Evolutionary conservation across 2,329 filamentous ascomycete genomes (phyloP), one percentile per base, ranked within the genome.

Genomic region (Nakataea oryzae): DNA sequence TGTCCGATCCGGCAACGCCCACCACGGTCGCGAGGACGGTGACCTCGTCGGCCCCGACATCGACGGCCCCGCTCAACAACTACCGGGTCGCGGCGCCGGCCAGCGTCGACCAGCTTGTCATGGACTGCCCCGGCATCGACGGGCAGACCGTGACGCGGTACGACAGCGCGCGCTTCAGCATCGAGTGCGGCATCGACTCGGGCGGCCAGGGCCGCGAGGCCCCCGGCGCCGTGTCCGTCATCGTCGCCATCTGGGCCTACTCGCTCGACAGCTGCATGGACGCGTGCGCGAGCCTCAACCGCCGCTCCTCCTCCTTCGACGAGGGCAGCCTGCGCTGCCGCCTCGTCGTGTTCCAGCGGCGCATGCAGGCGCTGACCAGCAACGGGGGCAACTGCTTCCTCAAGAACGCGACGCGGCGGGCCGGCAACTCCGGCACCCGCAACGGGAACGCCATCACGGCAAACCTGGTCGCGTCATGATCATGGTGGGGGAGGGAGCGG

Each of bases 311-410:
- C 58, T 34, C 21, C 24, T 28, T 8, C n/a, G 14, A 12, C 3
- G 26, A n/a, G 26, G 41, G 41, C n/a, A 30, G 30, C 41, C 26
- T 59, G 34, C 47, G 24, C 26, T 59, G 58, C 58, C 14, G 34
- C 34, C 58, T 59, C 14, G 58, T 59, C 41, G 58, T 59, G 2
- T 59, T 59, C 41, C 34, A 32, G 26, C 3, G 14, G 13, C 26
- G 17, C 58, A 59, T 59, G 58, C 9, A 28, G 17, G 41, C 14
- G 13, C 29, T 12, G 17, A 34, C 30, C 34, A 34, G 24, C 26
- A 59, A 54, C 34, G 58, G 58, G 17, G 58, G 58, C 41, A 59
- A 59, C 58, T 59, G 41, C 41, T 59, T 54, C 58, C 58, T 59
- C 27, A 59, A 59, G 17, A 54, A 54, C 26, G 58, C 58, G 24